Conservation (phyloP, 208 protist species). For the Endotrypanum monterogeii region DNA sequence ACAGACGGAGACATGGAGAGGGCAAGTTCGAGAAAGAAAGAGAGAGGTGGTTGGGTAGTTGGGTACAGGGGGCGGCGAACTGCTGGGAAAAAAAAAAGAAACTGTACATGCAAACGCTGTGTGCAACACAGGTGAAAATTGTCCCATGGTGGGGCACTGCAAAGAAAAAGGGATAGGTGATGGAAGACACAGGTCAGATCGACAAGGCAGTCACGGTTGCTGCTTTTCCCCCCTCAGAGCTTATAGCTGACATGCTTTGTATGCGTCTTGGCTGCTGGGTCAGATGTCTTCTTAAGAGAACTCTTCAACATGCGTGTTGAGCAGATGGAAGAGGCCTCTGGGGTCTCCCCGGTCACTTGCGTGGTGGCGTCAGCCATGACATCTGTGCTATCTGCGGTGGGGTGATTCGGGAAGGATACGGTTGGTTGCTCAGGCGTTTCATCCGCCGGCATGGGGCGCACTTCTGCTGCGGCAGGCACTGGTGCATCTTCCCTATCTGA, state of each 20-base stretch:
- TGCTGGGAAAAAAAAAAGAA: too few relatives aligned
- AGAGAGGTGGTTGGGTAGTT: too few relatives aligned
- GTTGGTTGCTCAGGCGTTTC: not conserved
- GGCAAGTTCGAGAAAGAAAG: too few relatives aligned
- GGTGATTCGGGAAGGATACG: not conserved
- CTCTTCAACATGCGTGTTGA: constrained; percentile 23
- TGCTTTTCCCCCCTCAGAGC: constrained; percentile 7
- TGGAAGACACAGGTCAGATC: not conserved
- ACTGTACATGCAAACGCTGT: not conserved
- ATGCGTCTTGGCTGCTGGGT: not conserved
- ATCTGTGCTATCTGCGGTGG: not conserved
- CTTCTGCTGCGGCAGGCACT: not conserved
- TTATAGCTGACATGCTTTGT: constrained; percentile 45
- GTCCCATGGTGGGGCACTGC: too few relatives aligned
- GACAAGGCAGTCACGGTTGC: not conserved
- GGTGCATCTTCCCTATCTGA: not conserved
- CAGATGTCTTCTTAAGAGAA: constrained; percentile 29
- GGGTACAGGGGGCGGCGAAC: too few relatives aligned
- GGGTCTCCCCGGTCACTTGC: not conserved
- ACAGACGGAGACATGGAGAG: too few relatives aligned
- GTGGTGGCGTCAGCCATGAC: not conserved
- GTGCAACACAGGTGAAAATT: not conserved
- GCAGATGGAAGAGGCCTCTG: not conserved
- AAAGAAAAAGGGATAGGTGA: not conserved
- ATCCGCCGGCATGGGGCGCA: not conserved